Evolutionary conservation across 352 stramenopile genomes (phyloP).

Genomic region (Pythium oligandrum): DNA sequence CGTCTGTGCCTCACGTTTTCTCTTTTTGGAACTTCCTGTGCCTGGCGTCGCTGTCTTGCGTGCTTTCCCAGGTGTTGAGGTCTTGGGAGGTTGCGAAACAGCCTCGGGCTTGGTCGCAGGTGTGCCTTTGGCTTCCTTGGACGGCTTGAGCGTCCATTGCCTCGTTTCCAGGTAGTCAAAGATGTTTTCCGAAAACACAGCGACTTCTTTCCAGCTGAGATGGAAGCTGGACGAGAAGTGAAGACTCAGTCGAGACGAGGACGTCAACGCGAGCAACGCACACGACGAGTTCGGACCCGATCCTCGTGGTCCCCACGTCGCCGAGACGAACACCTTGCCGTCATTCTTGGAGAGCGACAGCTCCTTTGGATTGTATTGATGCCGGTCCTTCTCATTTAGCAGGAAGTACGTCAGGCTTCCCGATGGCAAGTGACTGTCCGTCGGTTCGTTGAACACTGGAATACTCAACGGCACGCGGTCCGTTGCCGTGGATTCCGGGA

Average conservation of each 20-base stretch:
- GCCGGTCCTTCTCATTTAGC: slow-evolving; percentile 56
- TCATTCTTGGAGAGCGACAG: slow-evolving; percentile 78
- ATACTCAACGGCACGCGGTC: slow-evolving; percentile 53
- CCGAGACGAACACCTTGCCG: slow-evolving; percentile 46
- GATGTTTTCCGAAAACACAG: slow-evolving; percentile 66
- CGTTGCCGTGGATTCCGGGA: slow-evolving; percentile 28
- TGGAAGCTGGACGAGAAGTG: slow-evolving; percentile 79
- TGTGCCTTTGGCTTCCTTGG: not conserved
- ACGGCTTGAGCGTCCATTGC: slow-evolving; percentile 30
- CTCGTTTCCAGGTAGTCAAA: slow-evolving; percentile 50
- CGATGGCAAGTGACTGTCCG: slow-evolving; percentile 10
- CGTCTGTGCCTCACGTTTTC: slow-evolving; percentile 2
- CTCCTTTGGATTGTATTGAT: slow-evolving; percentile 80
- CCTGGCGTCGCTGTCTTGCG: slow-evolving; percentile 9
- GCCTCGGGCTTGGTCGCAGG: not conserved
- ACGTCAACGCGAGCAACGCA: slow-evolving; percentile 58
- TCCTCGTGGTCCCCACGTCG: slow-evolving; percentile 65
- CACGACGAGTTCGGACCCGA: slow-evolving; percentile 69
- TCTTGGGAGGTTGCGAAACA: not conserved
- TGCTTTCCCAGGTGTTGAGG: not conserved
- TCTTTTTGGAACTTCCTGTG: slow-evolving; percentile 11
- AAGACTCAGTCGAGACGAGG: slow-evolving; percentile 51
- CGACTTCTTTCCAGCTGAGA: slow-evolving; percentile 68
- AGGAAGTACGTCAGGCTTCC: slow-evolving; percentile 56
- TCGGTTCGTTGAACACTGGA: slow-evolving; percentile 37